Percentiles rank a stretch among this genome's conserved stretches.
Evolutionary conservation across 441 rosid species (phyloP).

Genomic region (Adansonia madagascariensis): DNA sequence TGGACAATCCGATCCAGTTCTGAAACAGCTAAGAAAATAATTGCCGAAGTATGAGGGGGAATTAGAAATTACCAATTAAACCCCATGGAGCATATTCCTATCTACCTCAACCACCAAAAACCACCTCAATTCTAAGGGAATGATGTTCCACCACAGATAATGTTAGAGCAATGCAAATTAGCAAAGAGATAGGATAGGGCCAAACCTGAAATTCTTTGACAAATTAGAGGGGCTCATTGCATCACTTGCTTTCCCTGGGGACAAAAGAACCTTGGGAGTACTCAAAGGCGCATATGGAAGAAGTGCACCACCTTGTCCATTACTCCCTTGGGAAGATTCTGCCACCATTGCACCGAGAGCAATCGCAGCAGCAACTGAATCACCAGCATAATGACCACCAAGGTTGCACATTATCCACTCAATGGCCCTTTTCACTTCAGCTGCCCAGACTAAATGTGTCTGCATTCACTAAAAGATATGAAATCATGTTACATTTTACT

Average conservation of each 20-base stretch:
- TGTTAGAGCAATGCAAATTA: constrained; percentile 13
- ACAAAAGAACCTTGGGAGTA: constrained; percentile 47
- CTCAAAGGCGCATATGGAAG: constrained; percentile 48
- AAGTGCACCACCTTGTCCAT: constrained; percentile 48
- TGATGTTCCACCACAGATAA: not conserved
- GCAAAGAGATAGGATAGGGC: not conserved
- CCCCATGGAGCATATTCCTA: not conserved
- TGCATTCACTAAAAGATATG: constrained; percentile 99
- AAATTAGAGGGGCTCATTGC: constrained; percentile 56
- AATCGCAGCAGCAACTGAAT: constrained; percentile 91
- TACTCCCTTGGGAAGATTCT: constrained; percentile 67
- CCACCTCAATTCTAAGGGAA: not conserved
- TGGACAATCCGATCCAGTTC: not conserved
- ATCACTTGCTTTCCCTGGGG: constrained; percentile 68
- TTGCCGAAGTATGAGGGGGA: not conserved
- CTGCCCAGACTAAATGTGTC: constrained; percentile 96
- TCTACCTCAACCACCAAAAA: constrained; percentile 16
- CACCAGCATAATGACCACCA: constrained; percentile 88
- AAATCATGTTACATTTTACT: constrained; percentile 82
- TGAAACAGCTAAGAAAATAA: not conserved
- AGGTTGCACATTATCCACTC: constrained; percentile 96
- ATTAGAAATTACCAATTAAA: constrained; percentile 1
- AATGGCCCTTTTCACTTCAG: constrained; percentile 93
- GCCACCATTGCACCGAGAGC: constrained; percentile 80
- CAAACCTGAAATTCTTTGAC: constrained; percentile 89